Percentiles rank a stretch among this genome's conserved stretches.
These are phyloP conservation scores for Aspergillus quadrilineatus DNA, from an alignment of 2,329 filamentous ascomycete genomes.

Conservation along the genomic window DNA sequence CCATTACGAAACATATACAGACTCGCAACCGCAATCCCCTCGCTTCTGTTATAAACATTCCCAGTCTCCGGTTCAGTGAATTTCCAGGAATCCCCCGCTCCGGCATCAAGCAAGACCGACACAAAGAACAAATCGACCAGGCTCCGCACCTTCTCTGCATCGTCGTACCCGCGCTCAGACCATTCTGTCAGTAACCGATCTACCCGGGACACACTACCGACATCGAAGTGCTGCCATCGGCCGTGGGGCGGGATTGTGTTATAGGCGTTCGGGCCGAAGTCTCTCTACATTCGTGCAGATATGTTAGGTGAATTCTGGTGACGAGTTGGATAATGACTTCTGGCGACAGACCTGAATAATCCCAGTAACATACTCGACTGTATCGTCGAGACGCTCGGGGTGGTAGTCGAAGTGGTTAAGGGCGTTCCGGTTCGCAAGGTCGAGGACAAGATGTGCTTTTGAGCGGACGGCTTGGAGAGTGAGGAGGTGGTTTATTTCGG, in stretches of 20 bases:
- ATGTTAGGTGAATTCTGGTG: no score
- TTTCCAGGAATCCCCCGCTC: slow-evolving; percentile 52
- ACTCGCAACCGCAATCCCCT: slow-evolving; percentile 54
- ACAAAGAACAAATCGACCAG: slow-evolving; percentile 63
- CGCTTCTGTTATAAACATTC: slow-evolving; percentile 43
- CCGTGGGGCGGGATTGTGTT: slow-evolving; percentile 55
- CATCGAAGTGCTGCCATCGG: slow-evolving; percentile 64
- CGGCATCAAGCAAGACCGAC: slow-evolving; percentile 59
- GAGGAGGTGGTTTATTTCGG: slow-evolving; percentile 17
- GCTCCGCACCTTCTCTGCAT: slow-evolving; percentile 51
- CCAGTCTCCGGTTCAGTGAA: slow-evolving; percentile 43
- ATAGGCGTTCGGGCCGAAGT: slow-evolving; percentile 51
- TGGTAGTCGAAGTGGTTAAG: slow-evolving; percentile 48
- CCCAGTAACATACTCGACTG: slow-evolving; percentile 45
- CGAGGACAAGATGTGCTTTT: slow-evolving; percentile 27
- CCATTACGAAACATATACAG: slow-evolving; percentile 52
- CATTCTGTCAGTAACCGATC: slow-evolving; percentile 47
- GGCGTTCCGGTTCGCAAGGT: slow-evolving; percentile 39
- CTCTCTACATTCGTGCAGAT: slow-evolving; percentile 38
- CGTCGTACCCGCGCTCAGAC: slow-evolving; percentile 45
- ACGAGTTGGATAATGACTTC: not conserved
- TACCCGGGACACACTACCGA: slow-evolving; percentile 54
- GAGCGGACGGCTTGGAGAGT: slow-evolving; percentile 31
- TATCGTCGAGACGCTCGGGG: slow-evolving; percentile 37
- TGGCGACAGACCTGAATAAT: slow-evolving; percentile 43